Base-by-base conservation (phyloP, 495 filamentous ascomycete genomes). In the Xylaria acuta region DNA sequence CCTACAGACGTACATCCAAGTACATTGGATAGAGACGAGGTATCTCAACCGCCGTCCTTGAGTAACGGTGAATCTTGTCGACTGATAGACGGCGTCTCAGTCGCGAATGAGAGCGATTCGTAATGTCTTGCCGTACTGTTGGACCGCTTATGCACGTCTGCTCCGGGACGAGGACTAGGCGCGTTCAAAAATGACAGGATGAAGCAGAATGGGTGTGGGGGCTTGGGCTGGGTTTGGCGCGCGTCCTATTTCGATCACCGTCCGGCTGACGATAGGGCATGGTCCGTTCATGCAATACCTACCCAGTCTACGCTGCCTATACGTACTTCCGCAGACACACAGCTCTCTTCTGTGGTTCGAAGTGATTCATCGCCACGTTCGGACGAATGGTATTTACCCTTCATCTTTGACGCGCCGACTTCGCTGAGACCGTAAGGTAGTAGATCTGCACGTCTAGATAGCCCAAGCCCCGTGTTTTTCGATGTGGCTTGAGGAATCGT, bases 341-440 rank as follows among this genome's bases (percentile, higher is more conserved):
- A 38, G 51, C 43, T 22, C 36, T 22, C 34, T 38, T 51, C 47
- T 25, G 14, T 56, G 36, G 49, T 30, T 54, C 53, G 27, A 60
- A 69, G 40, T 47, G 22, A 60, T 60, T 36, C 53, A 60, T 69
- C 40, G 40, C 54, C 67, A 62, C 54, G 20, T 47, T 38, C 67
- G 67, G 67, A 38, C 54, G 56, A 69, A 69, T 43, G 67, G 67
- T 69, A 30, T 45, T 51, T 22, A 59, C 40, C 36, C 16, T 69
- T 59, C 32, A 40, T n/a, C 41, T 45, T 20, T 22, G 7, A 54
- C 12, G 5, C 47, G 49, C 65, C 65, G 65, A 56, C 49, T 41
- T 67, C 65, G 49, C 65, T 56, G 49, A 34, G 22, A 1, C 49
- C 14, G 30, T 18, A 22, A 67, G 49, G 49, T 14, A 43, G 65